These are phyloP conservation scores for Nannochloropsis oceanica DNA, from an alignment of 108 stramenopile species.

Conservation along the genomic window DNA sequence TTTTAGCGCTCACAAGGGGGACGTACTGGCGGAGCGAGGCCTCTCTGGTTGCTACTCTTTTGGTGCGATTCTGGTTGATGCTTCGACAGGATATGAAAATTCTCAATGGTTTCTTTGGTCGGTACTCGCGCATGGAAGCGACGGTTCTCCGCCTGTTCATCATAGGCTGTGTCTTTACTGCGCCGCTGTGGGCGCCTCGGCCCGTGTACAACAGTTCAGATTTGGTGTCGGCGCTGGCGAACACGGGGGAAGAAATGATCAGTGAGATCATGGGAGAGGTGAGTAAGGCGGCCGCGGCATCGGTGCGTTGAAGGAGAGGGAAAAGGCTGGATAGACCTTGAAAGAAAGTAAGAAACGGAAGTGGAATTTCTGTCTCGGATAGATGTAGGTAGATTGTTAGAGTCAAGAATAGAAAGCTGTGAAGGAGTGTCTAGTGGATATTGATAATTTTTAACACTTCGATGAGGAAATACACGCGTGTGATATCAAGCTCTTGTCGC, in stretches of 20 bases:
- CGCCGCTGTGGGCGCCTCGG: neutral
- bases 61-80: neutral
- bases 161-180: neutral
- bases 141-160: neutral
- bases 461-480: no score
- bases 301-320: no score
- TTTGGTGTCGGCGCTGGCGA: neutral
- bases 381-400: no score
- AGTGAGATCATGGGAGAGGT: neutral
- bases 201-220: neutral
- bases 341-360: no score
- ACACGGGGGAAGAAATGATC: neutral
- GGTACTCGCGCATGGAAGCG: neutral
- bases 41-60: neutral
- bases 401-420: no score
- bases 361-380: no score
- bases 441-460: no score
- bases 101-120: neutral
- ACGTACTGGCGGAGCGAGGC: neutral
- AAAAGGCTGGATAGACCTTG: no score
- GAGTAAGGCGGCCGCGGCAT: neutral
- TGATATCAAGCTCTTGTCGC: no score
- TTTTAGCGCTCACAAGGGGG: neutral
- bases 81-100: neutral
- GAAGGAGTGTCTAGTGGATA: no score